Percentiles rank a stretch among this genome's conserved stretches.
Evolutionary conservation across 345 rosid species (phyloP).

Genomic region (Chamaenerion angustifolium): DNA sequence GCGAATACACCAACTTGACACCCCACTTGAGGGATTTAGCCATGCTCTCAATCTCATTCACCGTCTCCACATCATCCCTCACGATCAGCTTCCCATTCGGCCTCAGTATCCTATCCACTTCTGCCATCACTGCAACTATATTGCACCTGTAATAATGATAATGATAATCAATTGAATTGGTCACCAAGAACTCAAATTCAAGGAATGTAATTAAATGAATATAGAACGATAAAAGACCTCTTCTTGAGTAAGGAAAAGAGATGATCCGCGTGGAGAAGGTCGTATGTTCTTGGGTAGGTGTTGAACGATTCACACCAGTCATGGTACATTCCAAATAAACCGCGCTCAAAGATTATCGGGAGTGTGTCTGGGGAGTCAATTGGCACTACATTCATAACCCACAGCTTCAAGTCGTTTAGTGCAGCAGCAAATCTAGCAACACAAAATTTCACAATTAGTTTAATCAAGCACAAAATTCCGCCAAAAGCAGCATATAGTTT

Average conservation of each 20-base stretch:
- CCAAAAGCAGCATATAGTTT: no score
- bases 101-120: constrained; percentile 69
- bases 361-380: constrained; percentile 67
- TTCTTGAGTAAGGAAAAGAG: constrained; percentile 52
- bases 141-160: constrained; percentile 38
- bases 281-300: constrained; percentile 80
- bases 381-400: constrained; percentile 87
- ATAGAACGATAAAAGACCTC: constrained; percentile 23
- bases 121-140: constrained; percentile 48
- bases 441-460: neutral
- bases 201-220: no score
- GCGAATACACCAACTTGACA: constrained; percentile 33
- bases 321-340: constrained; percentile 79
- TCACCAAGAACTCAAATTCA: no score
- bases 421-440: constrained; percentile 64
- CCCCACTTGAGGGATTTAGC: constrained; percentile 60
- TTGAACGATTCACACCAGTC: constrained; percentile 90
- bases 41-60: constrained; percentile 45
- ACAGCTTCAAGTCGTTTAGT: constrained; percentile 47
- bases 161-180: neutral
- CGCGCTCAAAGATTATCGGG: constrained; percentile 76
- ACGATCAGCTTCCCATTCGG: constrained; percentile 69
- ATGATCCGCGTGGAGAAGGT: constrained; percentile 77
- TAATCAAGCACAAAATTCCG: no score
- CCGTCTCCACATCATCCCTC: constrained; percentile 44